Evolutionary conservation across 108 stramenopile species (phyloP).

Genomic region (Aureococcus anophagefferens): DNA sequence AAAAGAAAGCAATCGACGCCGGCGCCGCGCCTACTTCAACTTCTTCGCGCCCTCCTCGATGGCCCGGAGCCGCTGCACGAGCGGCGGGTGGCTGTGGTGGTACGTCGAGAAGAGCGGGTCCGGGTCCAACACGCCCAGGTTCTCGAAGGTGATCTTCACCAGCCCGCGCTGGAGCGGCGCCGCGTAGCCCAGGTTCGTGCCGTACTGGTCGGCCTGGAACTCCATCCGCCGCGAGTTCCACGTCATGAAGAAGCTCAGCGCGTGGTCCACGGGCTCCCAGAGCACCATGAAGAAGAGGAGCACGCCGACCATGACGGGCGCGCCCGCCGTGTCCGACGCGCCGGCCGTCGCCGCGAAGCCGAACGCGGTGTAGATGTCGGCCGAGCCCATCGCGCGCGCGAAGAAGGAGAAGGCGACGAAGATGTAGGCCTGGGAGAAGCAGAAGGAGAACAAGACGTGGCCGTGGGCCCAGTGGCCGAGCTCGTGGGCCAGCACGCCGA

Average conservation of each 20-base stretch:
- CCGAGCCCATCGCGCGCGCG: constrained; percentile 50
- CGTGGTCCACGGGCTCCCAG: constrained; percentile 92
- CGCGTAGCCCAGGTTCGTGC: constrained; percentile 60
- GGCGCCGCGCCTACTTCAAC: not conserved
- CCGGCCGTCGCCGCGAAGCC: constrained; percentile 64
- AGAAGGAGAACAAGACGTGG: constrained; percentile 87
- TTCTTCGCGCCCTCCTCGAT: constrained; percentile 73
- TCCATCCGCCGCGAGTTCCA: constrained; percentile 71
- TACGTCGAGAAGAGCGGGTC: constrained; percentile 81
- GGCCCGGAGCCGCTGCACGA: constrained; percentile 85
- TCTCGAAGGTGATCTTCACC: constrained; percentile 89
- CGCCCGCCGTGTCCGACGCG: constrained; percentile 25
- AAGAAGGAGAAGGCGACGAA: constrained; percentile 82
- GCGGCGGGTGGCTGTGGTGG: constrained; percentile 92
- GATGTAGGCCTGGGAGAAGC: constrained; percentile 75
- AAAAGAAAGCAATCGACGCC: too few relatives aligned
- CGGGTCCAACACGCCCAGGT: constrained; percentile 80
- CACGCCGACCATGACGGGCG: constrained; percentile 79
- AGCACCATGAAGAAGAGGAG: constrained; percentile 78
- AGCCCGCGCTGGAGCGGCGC: constrained; percentile 78
- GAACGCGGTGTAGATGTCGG: constrained; percentile 76
- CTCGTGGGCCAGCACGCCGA: constrained; percentile 75
- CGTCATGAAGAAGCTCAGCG: constrained; percentile 77
- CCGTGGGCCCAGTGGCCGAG: constrained; percentile 92
- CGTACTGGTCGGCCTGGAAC: constrained; percentile 87